Base-by-base conservation (phyloP, 2,329 filamentous ascomycete species). In the Aspergillus versicolor region DNA sequence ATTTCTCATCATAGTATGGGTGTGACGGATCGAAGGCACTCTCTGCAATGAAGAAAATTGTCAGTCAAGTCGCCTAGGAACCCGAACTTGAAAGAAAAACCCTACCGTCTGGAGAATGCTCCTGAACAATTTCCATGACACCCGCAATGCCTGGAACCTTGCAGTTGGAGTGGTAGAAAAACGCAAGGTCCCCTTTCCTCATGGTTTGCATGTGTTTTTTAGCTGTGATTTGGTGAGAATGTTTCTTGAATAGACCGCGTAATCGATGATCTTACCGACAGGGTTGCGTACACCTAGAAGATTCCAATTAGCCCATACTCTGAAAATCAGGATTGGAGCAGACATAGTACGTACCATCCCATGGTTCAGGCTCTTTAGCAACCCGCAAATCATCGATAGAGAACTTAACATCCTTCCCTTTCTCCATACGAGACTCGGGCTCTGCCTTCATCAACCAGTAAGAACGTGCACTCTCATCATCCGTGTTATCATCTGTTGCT, bases 91-190 rank as follows among this genome's bases (percentile, higher is more conserved):
- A 15, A 68, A 70, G 30, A 13, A 37, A 63, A 74, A 54, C 74
- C 83, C 65, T 76, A 90, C 89, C 77, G 67, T 99, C 94, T 8
- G 90, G 83, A 2, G 88, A 88, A 63, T 91, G 89, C 70, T 96
- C 92, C 62, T 85, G 82, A 15, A 95, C 92, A 61, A 99, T 89
- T 67, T 94, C 89, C 89, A 96, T 92, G 17, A 88, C 84, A 2
- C 92, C 92, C 1, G 88, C 91, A 47, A 97, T 91, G 2, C 90
- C 93, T 0, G 92, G 92, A 22, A 88, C 84, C 71, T 95, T 96
- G 76, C 90, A 94, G 67, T 94, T 96, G 46, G 90, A 96, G 75
- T 97, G 93, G 71, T 97, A 97, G 78, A 99, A 97, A 77, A 99
- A 97, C 24, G 92, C 92, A 32, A 92, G 81, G 70, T 99, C 94